A percentile compares a stretch with the other conserved stretches of the same genome.
Conservation (phyloP, 1,284 basidiomycete genomes). For the Meripilus lineatus region DNA sequence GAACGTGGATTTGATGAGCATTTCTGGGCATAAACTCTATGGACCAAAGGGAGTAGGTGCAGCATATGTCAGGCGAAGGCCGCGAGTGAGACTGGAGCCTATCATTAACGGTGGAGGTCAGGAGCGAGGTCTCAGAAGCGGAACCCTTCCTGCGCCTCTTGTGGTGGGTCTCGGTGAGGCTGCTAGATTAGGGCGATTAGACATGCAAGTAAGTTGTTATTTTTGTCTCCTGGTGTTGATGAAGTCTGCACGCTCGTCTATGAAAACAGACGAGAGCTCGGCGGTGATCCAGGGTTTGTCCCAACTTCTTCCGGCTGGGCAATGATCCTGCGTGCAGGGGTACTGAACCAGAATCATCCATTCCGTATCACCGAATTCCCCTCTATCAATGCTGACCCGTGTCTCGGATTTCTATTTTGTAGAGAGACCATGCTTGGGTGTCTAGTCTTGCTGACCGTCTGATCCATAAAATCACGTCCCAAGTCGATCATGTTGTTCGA, state of each 20-base stretch:
- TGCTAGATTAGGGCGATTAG: constrained; percentile 84
- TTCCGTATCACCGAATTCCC: constrained; percentile 2
- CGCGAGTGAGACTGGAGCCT: constrained; percentile 92
- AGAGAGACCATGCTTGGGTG: constrained; percentile 85
- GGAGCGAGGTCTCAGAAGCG: constrained; percentile 92
- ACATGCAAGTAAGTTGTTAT: constrained; percentile 80
- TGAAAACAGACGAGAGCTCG: constrained; percentile 20
- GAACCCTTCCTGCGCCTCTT: constrained; percentile 88
- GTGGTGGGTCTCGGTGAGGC: constrained; percentile 96
- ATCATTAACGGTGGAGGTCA: constrained; percentile 97
- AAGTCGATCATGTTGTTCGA: constrained; percentile 87
- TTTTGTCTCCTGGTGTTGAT: constrained; percentile 34
- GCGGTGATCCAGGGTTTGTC: constrained; percentile 21
- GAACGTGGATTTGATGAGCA: constrained; percentile 94
- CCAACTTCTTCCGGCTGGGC: constrained; percentile 42
- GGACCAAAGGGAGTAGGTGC: constrained; percentile 98
- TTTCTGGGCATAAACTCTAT: constrained; percentile 98
- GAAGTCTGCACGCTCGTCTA: constrained; percentile 38
- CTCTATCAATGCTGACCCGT: constrained; percentile 13
- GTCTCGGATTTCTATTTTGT: constrained; percentile 11
- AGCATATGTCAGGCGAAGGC: constrained; percentile 89
- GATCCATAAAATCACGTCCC: constrained; percentile 74
- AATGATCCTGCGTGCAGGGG: constrained; percentile 80
- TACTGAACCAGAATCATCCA: constrained; percentile 53
- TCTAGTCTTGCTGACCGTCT: constrained; percentile 79